phyloP scores from a whole-genome alignment of 441 rosid genomes.

The Adansonia rubrostipa region DNA sequence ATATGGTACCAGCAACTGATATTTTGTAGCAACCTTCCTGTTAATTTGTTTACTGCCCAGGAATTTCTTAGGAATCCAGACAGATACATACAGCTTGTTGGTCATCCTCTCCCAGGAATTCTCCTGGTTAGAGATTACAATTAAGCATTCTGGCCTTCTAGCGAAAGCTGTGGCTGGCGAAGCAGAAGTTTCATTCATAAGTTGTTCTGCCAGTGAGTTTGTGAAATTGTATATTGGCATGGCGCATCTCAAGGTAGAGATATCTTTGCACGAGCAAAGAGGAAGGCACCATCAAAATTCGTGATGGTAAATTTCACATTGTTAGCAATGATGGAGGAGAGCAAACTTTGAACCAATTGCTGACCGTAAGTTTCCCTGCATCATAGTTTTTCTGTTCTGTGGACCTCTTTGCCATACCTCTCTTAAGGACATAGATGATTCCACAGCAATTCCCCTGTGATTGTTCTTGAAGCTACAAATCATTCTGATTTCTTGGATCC shows the following conservation, averaged over 20 bases:
- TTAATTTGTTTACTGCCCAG: slow-evolving; percentile 48
- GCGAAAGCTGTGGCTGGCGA: slow-evolving; percentile 98
- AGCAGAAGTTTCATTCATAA: slow-evolving; percentile 93
- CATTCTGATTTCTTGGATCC: slow-evolving; percentile 96
- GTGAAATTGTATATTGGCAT: slow-evolving; percentile 96
- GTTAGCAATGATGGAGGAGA: slow-evolving; percentile 96
- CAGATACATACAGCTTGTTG: slow-evolving; percentile 77
- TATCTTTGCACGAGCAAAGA: slow-evolving; percentile 94
- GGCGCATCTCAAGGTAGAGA: slow-evolving; percentile 98
- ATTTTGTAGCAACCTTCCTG: slow-evolving; percentile 15
- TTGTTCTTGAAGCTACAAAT: slow-evolving; percentile 80
- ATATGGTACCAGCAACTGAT: slow-evolving; percentile 21
- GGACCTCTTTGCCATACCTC: slow-evolving; percentile 5
- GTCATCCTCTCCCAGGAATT: slow-evolving; percentile 98
- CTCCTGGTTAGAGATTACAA: slow-evolving; percentile 69
- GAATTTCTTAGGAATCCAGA: slow-evolving; percentile 98
- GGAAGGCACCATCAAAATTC: slow-evolving; percentile 96
- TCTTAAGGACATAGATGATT: slow-evolving; percentile 90
- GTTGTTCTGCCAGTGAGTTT: slow-evolving; percentile 99
- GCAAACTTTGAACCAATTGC: slow-evolving; percentile 97
- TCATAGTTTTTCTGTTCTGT: slow-evolving; percentile 20
- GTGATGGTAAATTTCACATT: slow-evolving; percentile 86
- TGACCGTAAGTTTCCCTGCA: slow-evolving; percentile 61
- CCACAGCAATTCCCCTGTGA: slow-evolving; percentile 86
- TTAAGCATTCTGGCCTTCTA: slow-evolving; percentile 44